Conservation (phyloP, 371 early-diverging fungal genomes). For the Apophysomyces sp. region DNA sequence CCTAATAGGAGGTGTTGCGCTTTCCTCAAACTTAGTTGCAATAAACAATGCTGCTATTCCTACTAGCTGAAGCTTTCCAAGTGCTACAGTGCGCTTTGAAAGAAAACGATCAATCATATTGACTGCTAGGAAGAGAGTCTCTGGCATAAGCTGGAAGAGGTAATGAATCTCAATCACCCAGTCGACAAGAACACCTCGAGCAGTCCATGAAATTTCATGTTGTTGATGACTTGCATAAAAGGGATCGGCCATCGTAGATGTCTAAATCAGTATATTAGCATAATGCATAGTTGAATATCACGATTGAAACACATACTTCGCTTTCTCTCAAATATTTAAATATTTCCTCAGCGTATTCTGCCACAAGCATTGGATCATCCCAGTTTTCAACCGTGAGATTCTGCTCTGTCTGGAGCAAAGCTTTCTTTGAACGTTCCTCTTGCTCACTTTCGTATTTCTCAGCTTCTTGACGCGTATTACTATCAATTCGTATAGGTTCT, state of each 20-base stretch:
- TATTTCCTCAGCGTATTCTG: slow-evolving; percentile 91
- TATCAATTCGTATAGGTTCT: background rate
- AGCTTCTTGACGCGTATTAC: slow-evolving; percentile 7
- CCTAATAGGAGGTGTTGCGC: slow-evolving; percentile 75
- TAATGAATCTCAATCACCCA: slow-evolving; percentile 91
- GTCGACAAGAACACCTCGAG: slow-evolving; percentile 83
- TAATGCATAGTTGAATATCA: slow-evolving; percentile 2
- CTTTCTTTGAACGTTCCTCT: slow-evolving; percentile 19
- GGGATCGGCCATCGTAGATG: slow-evolving; percentile 69
- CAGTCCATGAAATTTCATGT: slow-evolving; percentile 89
- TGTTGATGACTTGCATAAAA: slow-evolving; percentile 80
- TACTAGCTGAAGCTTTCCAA: slow-evolving; percentile 95
- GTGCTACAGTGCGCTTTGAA: slow-evolving; percentile 76
- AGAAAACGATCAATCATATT: slow-evolving; percentile 98
- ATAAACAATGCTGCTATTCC: slow-evolving; percentile 93
- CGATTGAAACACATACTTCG: slow-evolving; percentile 54
- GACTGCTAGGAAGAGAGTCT: slow-evolving; percentile 94
- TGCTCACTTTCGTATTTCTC: slow-evolving; percentile 15
- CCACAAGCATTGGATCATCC: slow-evolving; percentile 86
- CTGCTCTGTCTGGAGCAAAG: slow-evolving; percentile 23
- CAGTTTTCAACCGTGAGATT: slow-evolving; percentile 51
- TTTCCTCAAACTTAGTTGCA: slow-evolving; percentile 98
- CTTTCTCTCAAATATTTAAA: slow-evolving; percentile 78
- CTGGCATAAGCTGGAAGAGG: slow-evolving; percentile 91
- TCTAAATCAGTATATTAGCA: slow-evolving; percentile 21